Conservation (phyloP, 352 stramenopile genomes). For the Globisporangium emineosum region DNA sequence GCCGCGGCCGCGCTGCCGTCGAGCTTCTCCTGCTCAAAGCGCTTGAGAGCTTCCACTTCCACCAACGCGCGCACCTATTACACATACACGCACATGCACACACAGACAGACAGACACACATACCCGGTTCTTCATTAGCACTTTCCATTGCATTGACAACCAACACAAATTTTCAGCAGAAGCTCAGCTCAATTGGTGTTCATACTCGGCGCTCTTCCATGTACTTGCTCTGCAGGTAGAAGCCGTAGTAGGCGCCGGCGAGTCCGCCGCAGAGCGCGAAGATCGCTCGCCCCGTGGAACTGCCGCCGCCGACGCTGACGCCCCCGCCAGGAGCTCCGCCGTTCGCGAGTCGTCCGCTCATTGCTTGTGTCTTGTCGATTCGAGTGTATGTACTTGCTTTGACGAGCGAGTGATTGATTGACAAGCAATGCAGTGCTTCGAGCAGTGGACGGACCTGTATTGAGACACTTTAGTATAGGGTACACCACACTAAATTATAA, state of each 20-base stretch:
- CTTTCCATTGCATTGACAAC: neutral
- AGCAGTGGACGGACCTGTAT: neutral
- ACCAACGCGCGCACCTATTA: constrained; percentile 52
- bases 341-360: constrained; percentile 13
- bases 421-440: neutral
- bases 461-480: neutral
- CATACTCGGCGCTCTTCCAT: constrained; percentile 73
- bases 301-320: constrained; percentile 72
- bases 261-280: constrained; percentile 71
- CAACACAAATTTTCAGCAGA: no score
- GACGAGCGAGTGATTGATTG: neutral
- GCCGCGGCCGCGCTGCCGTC: neutral
- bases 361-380: constrained; percentile 3
- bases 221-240: constrained; percentile 83
- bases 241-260: constrained; percentile 70
- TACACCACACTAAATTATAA: neutral
- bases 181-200: neutral
- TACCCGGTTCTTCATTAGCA: no score
- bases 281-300: constrained; percentile 58
- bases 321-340: constrained; percentile 18
- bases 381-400: neutral
- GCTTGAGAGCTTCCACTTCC: constrained; percentile 59
- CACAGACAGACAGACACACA: neutral
- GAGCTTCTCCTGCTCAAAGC: constrained; percentile 46
- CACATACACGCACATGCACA: neutral